Evolutionary conservation across 2,329 filamentous ascomycete species (phyloP), one percentile per base, ranked within the genome.

Genomic region (Aspergillus bombycis): DNA sequence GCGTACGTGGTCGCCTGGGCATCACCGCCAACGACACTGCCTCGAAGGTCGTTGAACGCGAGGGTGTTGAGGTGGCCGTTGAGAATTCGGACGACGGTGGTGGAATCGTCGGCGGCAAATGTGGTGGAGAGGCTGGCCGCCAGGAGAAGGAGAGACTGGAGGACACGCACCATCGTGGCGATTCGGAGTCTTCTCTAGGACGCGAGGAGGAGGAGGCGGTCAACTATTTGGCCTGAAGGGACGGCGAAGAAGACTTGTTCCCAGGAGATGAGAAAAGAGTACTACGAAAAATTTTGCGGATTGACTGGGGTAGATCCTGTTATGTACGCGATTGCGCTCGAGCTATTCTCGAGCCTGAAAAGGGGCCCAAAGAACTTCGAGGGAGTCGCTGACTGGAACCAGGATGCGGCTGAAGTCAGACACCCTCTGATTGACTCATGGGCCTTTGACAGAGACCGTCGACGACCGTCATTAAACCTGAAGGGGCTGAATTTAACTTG

Each of bases 1-100:
- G 66, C 66, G 19, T 68, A 52, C 19, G 65, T 67, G n/a, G 69
- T 71, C 45, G 67, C 65, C 14, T 53, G 50, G 32, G 61, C 58
- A 45, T 70, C 62, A 52, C 41, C 69, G 23, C 41, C 46, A 32
- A 71, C 56, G 55, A 71, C 53, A 57, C 68, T 69, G 23, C 54
- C 68, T 26, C 41, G 58, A 14, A 67, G 12, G 26, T 28, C 56
- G n/a, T 16, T 23, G 12, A 62, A 23, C 11, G 56, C 36, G 23
- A 67, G 9, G 19, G 53, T 58, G 23, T 61, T 63, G 11, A 52
- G 21, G 28, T 60, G 60, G 14, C 57, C 61, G 21, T 60, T 60
- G 46, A 68, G 68, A 45, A 67, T 12, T n/a, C 62, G n/a, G 16
- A 50, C 46, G 45, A 69, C 28, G 23, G 62, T 64, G 23, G 63